Evolutionary conservation across 495 filamentous ascomycete species (phyloP), one percentile per base, ranked within the genome.

Genomic region (Lasiosphaeria hispida): DNA sequence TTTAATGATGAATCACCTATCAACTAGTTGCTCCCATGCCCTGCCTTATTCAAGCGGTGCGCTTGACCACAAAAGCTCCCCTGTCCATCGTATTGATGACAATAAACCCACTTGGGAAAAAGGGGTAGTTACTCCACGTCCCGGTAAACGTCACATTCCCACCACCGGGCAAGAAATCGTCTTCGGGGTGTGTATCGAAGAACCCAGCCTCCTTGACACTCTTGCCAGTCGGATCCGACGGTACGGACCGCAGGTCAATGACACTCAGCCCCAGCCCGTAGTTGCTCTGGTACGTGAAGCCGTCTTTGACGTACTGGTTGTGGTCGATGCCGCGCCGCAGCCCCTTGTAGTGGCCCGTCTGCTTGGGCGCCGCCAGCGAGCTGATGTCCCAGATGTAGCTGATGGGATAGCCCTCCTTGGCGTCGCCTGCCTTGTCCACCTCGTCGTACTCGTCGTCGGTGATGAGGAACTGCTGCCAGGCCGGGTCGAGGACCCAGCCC

Each of bases 401-500:
- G n/a, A 78, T 73, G 1, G 82, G 69, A 50, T 69, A 70, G 0
- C 72, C 69, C 33, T 75, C 67, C 2, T 60, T 63, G 11, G 77
- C 77, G 6, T 69, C 71, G 14, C 75, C 80, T 10, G 63, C 60
- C 5, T 51, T 50, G 59, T 81, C 71, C 43, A 65, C 57, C 63
- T 85, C 82, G 62, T 85, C 82, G 60, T 77, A 74, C 59, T 85
- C 82, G 63, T 85, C 82, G 64, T 85, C 82, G 35, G 77, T 55
- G 42, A 85, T 70, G 6, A 85, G 73, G 62, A 75, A 76, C 14
- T 77, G 57, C 52, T 72, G 67, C 67, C 67, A 70, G 14, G 53
- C 36, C 7, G 68, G 58, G 59, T 83, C 75, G 15, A 77, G 69
- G 0, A 85, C 71, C 76, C 75, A 82, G 54, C 82, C 82, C 64